Conservation (phyloP, 2,329 filamentous ascomycete genomes). For the Botrytis hyacinthi region DNA sequence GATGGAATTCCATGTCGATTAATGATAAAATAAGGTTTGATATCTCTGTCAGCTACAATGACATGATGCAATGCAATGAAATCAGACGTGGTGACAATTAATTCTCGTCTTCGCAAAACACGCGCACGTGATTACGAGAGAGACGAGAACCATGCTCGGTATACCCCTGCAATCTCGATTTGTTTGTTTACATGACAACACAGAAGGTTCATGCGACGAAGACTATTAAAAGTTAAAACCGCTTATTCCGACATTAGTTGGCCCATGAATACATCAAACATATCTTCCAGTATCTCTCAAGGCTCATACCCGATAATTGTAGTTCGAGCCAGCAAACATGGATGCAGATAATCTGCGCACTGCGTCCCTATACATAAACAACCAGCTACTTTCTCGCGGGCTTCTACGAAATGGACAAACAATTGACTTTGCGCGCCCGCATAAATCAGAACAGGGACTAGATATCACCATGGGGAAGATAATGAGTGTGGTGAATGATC, state of each 20-base stretch:
- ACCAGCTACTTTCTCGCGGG: conserved; percentile 65
- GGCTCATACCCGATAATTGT: not conserved
- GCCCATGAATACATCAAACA: conserved; percentile 1
- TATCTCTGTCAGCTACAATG: not conserved
- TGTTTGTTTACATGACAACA: conserved; percentile 22
- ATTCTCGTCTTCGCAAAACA: not conserved
- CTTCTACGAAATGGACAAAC: conserved; percentile 64
- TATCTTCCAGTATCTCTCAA: not conserved
- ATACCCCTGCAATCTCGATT: conserved; percentile 3
- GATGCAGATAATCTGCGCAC: conserved; percentile 58
- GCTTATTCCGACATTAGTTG: not conserved
- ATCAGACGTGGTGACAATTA: not conserved
- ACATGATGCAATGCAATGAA: not conserved
- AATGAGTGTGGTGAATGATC: conserved; percentile 90
- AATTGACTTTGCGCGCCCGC: conserved; percentile 80
- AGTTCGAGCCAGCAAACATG: conserved; percentile 28
- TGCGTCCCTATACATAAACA: conserved; percentile 71
- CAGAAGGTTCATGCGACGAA: conserved; percentile 18
- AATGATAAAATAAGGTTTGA: not conserved
- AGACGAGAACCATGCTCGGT: not conserved
- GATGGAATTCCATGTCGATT: not conserved
- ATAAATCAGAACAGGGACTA: conserved; percentile 58
- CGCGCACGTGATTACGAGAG: conserved; percentile 11
- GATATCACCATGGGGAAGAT: conserved; percentile 76
- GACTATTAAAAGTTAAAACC: not conserved